These are phyloP conservation scores for Solanum commersonii DNA, from an alignment of 257 asterid species.

Conservation along the genomic window DNA sequence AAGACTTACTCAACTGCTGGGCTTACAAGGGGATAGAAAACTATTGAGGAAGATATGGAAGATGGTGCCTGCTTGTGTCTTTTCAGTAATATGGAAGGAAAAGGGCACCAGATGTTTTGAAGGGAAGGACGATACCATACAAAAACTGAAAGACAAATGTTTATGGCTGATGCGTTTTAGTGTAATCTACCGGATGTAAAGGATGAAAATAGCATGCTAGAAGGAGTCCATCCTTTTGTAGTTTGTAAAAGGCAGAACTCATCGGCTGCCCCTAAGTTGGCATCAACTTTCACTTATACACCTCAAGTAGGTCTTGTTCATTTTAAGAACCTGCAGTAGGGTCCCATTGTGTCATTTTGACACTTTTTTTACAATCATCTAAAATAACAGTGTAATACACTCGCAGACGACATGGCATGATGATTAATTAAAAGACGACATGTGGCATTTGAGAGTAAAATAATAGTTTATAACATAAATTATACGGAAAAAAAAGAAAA, in stretches of 20 bases:
- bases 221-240: background rate
- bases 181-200: background rate
- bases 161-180: background rate
- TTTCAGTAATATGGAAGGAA: background rate
- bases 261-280: background rate
- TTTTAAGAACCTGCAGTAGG: background rate
- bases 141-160: background rate
- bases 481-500: too few relatives aligned
- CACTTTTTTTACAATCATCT: background rate
- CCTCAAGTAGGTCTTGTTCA: background rate
- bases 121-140: background rate
- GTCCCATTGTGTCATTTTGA: background rate
- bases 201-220: background rate
- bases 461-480: too few relatives aligned
- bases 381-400: background rate
- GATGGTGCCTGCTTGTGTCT: background rate
- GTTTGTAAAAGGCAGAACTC: background rate
- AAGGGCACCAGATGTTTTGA: background rate
- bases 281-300: background rate
- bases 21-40: background rate
- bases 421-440: background rate
- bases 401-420: background rate
- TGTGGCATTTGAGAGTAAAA: background rate
- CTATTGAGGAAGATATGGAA: background rate
- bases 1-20: background rate